These are phyloP conservation scores for Stylosanthes scabra DNA, from an alignment of 331 rosid genomes.

Conservation along the genomic window DNA sequence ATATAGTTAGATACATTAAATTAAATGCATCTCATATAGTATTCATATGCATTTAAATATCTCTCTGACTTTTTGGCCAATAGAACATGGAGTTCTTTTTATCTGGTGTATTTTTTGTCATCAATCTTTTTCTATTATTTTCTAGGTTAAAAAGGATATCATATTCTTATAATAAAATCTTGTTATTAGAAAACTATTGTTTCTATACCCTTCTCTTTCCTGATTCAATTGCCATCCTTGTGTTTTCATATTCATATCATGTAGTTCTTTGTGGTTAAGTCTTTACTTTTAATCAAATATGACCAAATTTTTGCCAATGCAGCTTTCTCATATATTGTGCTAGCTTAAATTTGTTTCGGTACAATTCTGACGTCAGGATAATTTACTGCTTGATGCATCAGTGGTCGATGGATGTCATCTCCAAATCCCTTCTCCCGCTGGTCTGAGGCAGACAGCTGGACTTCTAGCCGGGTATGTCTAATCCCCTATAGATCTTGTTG, in stretches of 20 bases:
- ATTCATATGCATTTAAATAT: constrained; percentile 23
- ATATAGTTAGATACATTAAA: neutral
- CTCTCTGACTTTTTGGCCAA: constrained; percentile 9
- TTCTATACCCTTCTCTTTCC: neutral
- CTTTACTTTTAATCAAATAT: constrained; percentile 40
- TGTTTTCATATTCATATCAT: constrained; percentile 28
- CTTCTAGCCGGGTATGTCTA: constrained; percentile 75
- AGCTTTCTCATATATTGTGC: constrained; percentile 49
- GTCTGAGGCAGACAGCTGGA: constrained; percentile 88
- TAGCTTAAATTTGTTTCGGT: constrained; percentile 69
- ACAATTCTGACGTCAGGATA: constrained; percentile 91
- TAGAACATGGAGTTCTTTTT: constrained; percentile 19
- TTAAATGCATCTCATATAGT: neutral
- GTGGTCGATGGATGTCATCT: constrained; percentile 89
- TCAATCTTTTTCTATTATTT: constrained; percentile 7
- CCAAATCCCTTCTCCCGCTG: constrained; percentile 72
- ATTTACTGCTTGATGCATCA: constrained; percentile 97
- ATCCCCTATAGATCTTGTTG: constrained; percentile 21
- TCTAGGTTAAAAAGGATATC: constrained; percentile 15
- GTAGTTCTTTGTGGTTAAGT: constrained; percentile 27
- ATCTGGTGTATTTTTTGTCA: constrained; percentile 12
- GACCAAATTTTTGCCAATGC: constrained; percentile 38
- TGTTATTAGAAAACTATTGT: constrained; percentile 20
- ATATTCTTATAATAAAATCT: constrained; percentile 6
- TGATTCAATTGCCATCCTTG: constrained; percentile 17